Evolutionary conservation across 768 basidiomycete genomes (phyloP).

Genomic region (Kondoa malvinella): DNA sequence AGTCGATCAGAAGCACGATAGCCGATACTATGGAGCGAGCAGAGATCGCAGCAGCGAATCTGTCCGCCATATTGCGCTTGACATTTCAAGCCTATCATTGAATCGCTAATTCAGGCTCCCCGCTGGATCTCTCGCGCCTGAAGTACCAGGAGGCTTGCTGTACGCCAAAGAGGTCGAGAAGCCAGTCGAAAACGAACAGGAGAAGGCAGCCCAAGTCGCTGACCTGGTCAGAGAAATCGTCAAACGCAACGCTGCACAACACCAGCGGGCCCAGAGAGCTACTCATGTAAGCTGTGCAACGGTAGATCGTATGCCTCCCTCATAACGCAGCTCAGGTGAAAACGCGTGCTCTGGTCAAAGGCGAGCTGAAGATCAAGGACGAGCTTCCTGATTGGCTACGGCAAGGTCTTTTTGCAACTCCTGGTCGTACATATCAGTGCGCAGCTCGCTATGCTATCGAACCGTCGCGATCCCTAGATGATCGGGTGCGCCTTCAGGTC

Average conservation of each 20-base stretch:
- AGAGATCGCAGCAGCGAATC: no score
- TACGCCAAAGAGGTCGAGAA: not conserved
- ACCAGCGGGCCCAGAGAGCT: not conserved
- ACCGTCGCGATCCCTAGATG: constrained; percentile 12
- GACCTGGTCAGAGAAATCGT: not conserved
- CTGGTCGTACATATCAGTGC: not conserved
- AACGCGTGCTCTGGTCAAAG: constrained; percentile 10
- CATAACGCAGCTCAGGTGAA: no score
- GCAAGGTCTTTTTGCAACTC: constrained; percentile 14
- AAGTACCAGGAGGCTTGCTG: not conserved
- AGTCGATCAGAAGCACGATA: no score
- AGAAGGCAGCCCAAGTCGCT: not conserved
- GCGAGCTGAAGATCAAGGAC: constrained; percentile 11
- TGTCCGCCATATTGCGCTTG: no score
- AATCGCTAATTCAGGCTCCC: no score
- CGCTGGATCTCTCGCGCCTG: not conserved
- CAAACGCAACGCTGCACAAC: not conserved
- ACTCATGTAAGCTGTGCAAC: no score
- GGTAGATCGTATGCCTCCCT: no score
- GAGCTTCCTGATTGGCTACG: constrained; percentile 15
- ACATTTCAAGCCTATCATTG: no score
- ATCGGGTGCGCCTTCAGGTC: no score
- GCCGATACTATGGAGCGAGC: no score
- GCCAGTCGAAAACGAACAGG: not conserved
- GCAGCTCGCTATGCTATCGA: constrained; percentile 18